A percentile compares a stretch with the other conserved stretches of the same genome.
These are phyloP conservation scores for Pseudomassariella vexata DNA, from an alignment of 2,329 filamentous ascomycete species.

Conservation along the genomic window DNA sequence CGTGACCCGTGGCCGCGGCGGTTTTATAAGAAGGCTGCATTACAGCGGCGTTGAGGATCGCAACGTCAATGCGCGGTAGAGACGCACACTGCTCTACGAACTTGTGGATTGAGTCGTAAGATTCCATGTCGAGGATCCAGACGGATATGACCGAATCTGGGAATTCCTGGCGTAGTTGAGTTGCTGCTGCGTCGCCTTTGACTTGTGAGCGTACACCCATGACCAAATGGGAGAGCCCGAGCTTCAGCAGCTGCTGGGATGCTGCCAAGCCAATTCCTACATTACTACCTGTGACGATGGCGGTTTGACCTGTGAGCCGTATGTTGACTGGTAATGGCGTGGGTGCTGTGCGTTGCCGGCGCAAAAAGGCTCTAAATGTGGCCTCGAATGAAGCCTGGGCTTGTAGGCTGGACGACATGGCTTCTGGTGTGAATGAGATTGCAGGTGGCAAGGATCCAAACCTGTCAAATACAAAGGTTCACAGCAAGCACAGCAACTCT, in stretches of 20 bases:
- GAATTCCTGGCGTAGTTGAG: not conserved
- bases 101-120: slow-evolving; percentile 8
- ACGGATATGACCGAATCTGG: slow-evolving; percentile 4
- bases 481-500: no score
- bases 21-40: not conserved
- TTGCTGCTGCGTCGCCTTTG: slow-evolving; percentile 1
- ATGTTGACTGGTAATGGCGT: not conserved
- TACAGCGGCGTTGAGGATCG: slow-evolving; percentile 11
- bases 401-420: slow-evolving; percentile 2
- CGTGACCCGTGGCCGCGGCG: not conserved
- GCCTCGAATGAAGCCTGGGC: slow-evolving; percentile 3
- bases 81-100: slow-evolving; percentile 6
- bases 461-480: no score
- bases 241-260: slow-evolving; percentile 6
- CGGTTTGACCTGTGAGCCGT: slow-evolving; percentile 7
- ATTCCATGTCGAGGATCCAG: slow-evolving; percentile 10
- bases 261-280: slow-evolving; percentile 9
- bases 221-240: slow-evolving; percentile 8
- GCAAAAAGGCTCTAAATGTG: no score
- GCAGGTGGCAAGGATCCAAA: no score
- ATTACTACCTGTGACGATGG: slow-evolving; percentile 13
- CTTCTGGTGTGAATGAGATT: no score
- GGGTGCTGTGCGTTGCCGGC: no score
- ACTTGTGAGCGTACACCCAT: slow-evolving; percentile 9
- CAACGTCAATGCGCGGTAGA: slow-evolving; percentile 8